Conservation (phyloP, 768 basidiomycete genomes). For the Collybiopsis luxurians region DNA sequence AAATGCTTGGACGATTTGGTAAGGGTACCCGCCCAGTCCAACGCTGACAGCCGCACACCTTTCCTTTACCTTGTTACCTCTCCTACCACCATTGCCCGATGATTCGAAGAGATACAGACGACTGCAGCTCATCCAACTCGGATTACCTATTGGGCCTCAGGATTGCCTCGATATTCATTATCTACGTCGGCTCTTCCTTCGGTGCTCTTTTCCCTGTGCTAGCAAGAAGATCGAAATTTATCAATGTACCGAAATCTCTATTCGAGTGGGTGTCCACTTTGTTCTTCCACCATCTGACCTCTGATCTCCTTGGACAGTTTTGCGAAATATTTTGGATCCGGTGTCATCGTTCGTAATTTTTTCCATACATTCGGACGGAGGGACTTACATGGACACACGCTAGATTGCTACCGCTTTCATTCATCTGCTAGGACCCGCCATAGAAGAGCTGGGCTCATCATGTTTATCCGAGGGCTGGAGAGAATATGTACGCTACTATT, state of each 20-base stretch:
- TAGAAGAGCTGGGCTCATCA: slow-evolving; percentile 63
- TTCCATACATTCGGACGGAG: not conserved
- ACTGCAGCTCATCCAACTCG: slow-evolving; percentile 41
- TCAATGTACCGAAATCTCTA: slow-evolving; percentile 54
- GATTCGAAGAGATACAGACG: not conserved
- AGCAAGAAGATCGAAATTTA: slow-evolving; percentile 45
- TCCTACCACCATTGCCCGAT: not conserved
- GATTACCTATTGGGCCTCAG: slow-evolving; percentile 51
- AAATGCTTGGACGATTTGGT: too few species aligned
- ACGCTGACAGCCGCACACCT: too few species aligned
- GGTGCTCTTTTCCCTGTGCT: slow-evolving; percentile 77
- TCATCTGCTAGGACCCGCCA: slow-evolving; percentile 74
- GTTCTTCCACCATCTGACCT: not conserved
- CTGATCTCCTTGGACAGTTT: slow-evolving; percentile 43
- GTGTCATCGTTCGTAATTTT: slow-evolving; percentile 66
- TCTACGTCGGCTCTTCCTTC: slow-evolving; percentile 53
- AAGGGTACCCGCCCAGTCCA: too few species aligned
- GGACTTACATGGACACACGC: slow-evolving; percentile 10
- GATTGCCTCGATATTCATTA: slow-evolving; percentile 73
- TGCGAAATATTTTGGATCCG: slow-evolving; percentile 89
- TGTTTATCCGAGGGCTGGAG: slow-evolving; percentile 74
- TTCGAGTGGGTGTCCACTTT: slow-evolving; percentile 58
- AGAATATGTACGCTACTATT: slow-evolving; percentile 56
- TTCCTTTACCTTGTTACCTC: too few species aligned
- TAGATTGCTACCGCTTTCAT: slow-evolving; percentile 91